A percentile compares a stretch with the other conserved stretches of the same genome.
These are phyloP conservation scores for Coelastrella sp. DNA, from an alignment of 139 green algal species.

Conservation along the genomic window DNA sequence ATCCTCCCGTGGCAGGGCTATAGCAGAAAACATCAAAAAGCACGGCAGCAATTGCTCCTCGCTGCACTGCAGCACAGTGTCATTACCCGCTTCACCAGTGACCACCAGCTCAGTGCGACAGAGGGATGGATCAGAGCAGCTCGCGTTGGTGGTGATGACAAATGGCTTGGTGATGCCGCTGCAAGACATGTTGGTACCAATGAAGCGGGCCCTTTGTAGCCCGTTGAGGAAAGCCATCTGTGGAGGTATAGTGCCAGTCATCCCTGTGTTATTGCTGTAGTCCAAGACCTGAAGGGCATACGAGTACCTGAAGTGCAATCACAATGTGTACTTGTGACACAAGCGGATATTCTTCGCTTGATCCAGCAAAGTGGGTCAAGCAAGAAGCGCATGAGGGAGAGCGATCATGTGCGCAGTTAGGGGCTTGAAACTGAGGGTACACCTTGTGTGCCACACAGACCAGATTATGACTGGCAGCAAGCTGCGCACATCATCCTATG, in stretches of 20 bases:
- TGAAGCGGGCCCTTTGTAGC: neutral
- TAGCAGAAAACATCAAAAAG: constrained; percentile 27
- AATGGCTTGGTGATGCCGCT: constrained; percentile 17
- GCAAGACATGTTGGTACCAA: constrained; percentile 21
- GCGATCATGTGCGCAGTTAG: too few species aligned
- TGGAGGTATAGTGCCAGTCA: constrained; percentile 20
- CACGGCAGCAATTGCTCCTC: constrained; percentile 34
- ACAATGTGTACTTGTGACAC: too few species aligned
- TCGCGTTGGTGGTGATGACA: constrained; percentile 7
- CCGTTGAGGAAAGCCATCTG: constrained; percentile 5
- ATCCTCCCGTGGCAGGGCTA: neutral
- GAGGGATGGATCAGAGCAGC: constrained; percentile 4
- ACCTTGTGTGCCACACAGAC: too few species aligned
- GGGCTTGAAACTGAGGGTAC: too few species aligned
- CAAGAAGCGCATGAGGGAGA: too few species aligned
- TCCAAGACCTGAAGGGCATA: neutral
- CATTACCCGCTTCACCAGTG: neutral
- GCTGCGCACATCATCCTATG: too few species aligned
- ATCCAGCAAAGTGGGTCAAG: too few species aligned
- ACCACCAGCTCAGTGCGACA: neutral
- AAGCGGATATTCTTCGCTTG: too few species aligned
- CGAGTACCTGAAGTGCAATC: neutral
- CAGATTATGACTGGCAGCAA: too few species aligned
- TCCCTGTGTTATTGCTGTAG: constrained; percentile 28
- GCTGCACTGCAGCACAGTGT: neutral